Evolutionary conservation across 345 rosid genomes (phyloP).

Genomic region (Melastoma malabathricum): DNA sequence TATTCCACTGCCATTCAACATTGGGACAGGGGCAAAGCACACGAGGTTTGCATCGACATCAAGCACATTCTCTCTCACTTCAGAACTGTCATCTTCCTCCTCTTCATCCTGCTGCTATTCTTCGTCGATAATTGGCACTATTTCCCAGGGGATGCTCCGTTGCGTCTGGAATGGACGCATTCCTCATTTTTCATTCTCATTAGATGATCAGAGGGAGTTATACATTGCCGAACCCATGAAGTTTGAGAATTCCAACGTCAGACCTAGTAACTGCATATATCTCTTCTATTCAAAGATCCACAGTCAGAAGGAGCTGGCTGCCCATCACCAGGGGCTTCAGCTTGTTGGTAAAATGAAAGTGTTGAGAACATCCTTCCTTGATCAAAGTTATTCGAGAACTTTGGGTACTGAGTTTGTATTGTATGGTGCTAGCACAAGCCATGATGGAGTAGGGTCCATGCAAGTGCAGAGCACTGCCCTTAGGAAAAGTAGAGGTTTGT

Average conservation of each 20-base stretch:
- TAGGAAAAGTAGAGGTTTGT: slow-evolving; percentile 43
- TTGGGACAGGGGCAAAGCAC: slow-evolving; percentile 16
- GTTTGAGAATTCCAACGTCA: slow-evolving; percentile 21
- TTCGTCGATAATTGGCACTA: slow-evolving; percentile 21
- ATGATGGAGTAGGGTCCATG: slow-evolving; percentile 22
- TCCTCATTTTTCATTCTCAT: slow-evolving; percentile 70
- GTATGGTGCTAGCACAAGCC: slow-evolving; percentile 19
- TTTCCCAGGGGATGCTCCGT: slow-evolving; percentile 72
- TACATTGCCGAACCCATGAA: slow-evolving; percentile 50
- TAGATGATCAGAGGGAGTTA: slow-evolving; percentile 58
- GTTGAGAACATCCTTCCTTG: slow-evolving; percentile 40
- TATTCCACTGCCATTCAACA: slow-evolving; percentile 3
- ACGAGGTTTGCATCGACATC: slow-evolving; percentile 26
- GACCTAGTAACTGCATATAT: slow-evolving; percentile 34
- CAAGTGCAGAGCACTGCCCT: slow-evolving; percentile 22
- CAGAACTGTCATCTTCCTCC: slow-evolving; percentile 3
- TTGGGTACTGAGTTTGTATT: slow-evolving; percentile 74
- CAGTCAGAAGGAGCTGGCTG: slow-evolving; percentile 22
- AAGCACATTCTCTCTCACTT: slow-evolving; percentile 36
- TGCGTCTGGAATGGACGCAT: slow-evolving; percentile 53
- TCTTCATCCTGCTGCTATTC: slow-evolving; percentile 19
- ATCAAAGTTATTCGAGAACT: slow-evolving; percentile 32
- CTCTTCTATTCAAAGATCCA: slow-evolving; percentile 41
- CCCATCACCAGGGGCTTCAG: slow-evolving; percentile 19
- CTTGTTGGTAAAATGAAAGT: slow-evolving; percentile 68